Base-by-base conservation (phyloP, 306 rosid species). In the Acacia confusa region DNA sequence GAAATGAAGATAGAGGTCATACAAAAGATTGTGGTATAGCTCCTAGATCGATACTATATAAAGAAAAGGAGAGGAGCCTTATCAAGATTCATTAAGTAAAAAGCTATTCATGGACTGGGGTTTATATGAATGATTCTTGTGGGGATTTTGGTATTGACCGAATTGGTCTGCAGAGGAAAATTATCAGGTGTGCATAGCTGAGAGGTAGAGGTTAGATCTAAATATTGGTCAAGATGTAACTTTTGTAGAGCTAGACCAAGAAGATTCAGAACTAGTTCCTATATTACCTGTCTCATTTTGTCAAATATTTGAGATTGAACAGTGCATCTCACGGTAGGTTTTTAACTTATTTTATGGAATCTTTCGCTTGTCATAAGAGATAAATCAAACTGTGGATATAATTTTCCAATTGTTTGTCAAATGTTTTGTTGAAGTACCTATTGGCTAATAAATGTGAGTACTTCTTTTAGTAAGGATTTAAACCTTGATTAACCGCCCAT, bases 101-200 rank as follows among this genome's bases (percentile, higher is more conserved):
- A 2, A 20, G 24, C n/a, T 36, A 20, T 41, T 41, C 74, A 64
- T 30, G 19, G 43, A 64, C 41, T 12, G 7, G 11, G 20, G 32
- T 76, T 32, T 28, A 28, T 28, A 28, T 2, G 30, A 28, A 28
- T 55, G 77, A 41, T 79, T 71, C 55, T 20, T 34, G 50, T 40
- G 19, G 72, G 64, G 75, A 79, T 70, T 79, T 80, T 68, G 77
- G 9, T 75, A 30, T 60, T 68, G 69, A 43, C 40, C 79, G 61
- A 73, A 58, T 48, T 48, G 61, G 71, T 80, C 30, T 28, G 30
- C 30, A 28, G 30, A 28, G 30, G 30, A 28, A 28, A 28, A 28
- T 28, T 28, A 28, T 28, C 30, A 28, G 30, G 30, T 28, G 1
- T 28, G 30, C 1, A 28, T 28, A 28, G 30, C 30, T 28, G 30